Evolutionary conservation across 352 stramenopile genomes (phyloP), one percentile per base, ranked within the genome.

Genomic region (Vaucheria bursata): DNA sequence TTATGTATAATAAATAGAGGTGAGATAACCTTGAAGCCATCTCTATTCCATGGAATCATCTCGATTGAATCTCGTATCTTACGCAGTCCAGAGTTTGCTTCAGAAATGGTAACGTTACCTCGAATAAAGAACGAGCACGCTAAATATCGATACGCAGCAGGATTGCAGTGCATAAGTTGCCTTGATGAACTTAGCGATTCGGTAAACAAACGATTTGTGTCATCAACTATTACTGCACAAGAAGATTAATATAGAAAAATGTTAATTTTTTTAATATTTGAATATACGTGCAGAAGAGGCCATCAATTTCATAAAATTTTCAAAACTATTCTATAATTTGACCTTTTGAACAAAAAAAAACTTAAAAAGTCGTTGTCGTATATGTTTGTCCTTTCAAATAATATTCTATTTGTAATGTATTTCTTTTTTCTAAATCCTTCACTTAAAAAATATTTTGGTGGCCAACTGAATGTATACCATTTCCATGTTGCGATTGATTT

Each of bases 11-110:
- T 1, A 68, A 59, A 37, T 32, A 29, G 49, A n/a, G n/a, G n/a
- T n/a, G n/a, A n/a, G n/a, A n/a, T n/a, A 7, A 82, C 77, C 79
- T 95, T 95, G 83, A 95, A 95, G 7, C 91, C 91, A 75, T 96
- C 91, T 45, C 87, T 86, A 73, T 95, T 96, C 91, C 91, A 96
- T 40, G 88, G 85, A 38, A 93, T 91, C 87, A 96, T 92, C n/a
- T 86, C 80, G 66, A 96, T 86, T 72, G 92, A 85, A 0, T 87
- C 85, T 72, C 91, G 86, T 34, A 95, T 77, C 1, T 88, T 88
- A 79, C 93, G 85, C 36, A 95, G 91, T 79, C 92, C 93, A n/a
- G 85, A 74, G 70, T 94, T 92, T 68, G 95, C 87, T 71, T 95
- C 89, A 36, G 90, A 93, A 33, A 94, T 85, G 71, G 92, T 87